Evolutionary conservation across 2,329 filamentous ascomycete species (phyloP).

Genomic region (Fusarium phyllophilum): DNA sequence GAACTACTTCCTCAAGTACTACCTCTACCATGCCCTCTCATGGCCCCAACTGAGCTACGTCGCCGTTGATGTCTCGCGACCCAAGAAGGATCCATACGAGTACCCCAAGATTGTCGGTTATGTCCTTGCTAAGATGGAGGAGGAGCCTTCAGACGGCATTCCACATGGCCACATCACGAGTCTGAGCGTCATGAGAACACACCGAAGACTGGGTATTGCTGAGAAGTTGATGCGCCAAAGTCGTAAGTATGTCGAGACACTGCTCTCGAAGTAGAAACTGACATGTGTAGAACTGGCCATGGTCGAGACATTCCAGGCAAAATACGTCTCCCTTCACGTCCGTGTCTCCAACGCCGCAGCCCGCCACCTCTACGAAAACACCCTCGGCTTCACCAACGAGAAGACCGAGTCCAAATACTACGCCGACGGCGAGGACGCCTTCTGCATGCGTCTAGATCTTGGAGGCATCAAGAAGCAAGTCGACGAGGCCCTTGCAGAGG

Average conservation of each 20-base stretch:
- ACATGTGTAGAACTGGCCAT: slow-evolving; percentile 80
- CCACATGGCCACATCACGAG: slow-evolving; percentile 97
- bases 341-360: slow-evolving; percentile 93
- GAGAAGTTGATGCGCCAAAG: slow-evolving; percentile 98
- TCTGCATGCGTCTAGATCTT: slow-evolving; percentile 91
- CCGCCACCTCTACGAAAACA: slow-evolving; percentile 91
- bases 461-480: slow-evolving; percentile 64
- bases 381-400: slow-evolving; percentile 87
- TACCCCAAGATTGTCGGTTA: slow-evolving; percentile 99
- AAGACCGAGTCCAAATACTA: slow-evolving; percentile 93
- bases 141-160: slow-evolving; percentile 90
- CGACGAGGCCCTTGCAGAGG: slow-evolving; percentile 54
- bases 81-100: slow-evolving; percentile 80
- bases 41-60: slow-evolving; percentile 99
- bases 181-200: slow-evolving; percentile 95
- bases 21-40: slow-evolving; percentile 97
- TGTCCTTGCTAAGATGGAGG: slow-evolving; percentile 99
- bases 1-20: slow-evolving; percentile 99
- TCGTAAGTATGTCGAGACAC: slow-evolving; percentile 66
- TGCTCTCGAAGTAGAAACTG: neutral
- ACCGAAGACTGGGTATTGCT: slow-evolving; percentile 88
- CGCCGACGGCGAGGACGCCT: slow-evolving; percentile 96
- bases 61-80: slow-evolving; percentile 88
- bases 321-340: slow-evolving; percentile 96
- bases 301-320: slow-evolving; percentile 91